Base-by-base conservation (phyloP, 2,329 filamentous ascomycete genomes). In the Domatiomyces catenatus region DNA sequence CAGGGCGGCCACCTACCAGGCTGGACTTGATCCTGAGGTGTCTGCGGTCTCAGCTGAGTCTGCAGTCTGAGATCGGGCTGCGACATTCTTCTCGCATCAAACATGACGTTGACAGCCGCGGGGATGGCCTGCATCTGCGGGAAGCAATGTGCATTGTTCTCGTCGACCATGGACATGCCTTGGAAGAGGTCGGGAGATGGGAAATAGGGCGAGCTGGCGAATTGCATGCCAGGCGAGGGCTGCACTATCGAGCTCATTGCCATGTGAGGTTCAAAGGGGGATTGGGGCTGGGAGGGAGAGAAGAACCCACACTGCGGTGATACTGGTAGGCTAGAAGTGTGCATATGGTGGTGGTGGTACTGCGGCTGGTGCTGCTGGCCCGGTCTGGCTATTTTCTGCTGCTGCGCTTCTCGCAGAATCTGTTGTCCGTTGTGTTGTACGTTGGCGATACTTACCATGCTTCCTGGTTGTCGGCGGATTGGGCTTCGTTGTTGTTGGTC, bases 331-430 rank as follows among this genome's bases (percentile, higher is more conserved):
- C 53, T 52, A 18, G 45, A 26, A 28, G 26, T 47, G 19, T 18
- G 32, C 32, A 39, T 39, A 15, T 15, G 32, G 32, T 56, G 46
- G 46, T 51, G 52, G 48, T 51, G 55, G 44, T 57, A 51, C 8
- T 46, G 62, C 55, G 67, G 64, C 50, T 67, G 62, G 47, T 63
- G 64, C 54, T 70, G 66, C 63, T 68, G 75, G 77, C 83, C 82
- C 79, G 83, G 83, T 80, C 84, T 81, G 78, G 79, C 78, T 77
- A 80, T 77, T 77, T 79, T 80, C 75, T 88, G 85, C 81, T 86
- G 80, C 79, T 90, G 86, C 81, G 83, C 77, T 85, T 86, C 84
- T 83, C 83, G 84, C 81, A 87, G 77, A 72, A 80, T 76, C 77
- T 87, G 83, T 78, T 89, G 84, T 77, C 73, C 71, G 71, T 76